phyloP scores from a whole-genome alignment of 192 early-diverging fungal species.

The Entomortierella beljakovae region DNA sequence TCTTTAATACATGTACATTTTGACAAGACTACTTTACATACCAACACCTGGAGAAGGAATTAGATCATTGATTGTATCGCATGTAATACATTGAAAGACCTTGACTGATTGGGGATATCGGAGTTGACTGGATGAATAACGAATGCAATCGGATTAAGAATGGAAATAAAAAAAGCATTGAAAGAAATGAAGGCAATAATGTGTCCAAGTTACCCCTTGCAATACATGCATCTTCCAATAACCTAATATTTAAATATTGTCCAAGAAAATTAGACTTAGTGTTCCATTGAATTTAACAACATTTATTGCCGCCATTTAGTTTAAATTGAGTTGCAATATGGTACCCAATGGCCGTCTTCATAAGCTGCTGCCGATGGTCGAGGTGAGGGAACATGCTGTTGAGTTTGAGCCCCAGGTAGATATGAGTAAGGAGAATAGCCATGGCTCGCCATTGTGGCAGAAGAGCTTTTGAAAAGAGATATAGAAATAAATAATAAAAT shows the following conservation, averaged over 20 bases:
- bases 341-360: conserved; percentile 45
- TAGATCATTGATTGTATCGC: conserved; percentile 87
- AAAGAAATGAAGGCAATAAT: background rate
- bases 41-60: conserved; percentile 49
- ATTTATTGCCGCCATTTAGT: background rate
- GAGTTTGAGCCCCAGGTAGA: conserved; percentile 33
- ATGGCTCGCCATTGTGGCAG: conserved; percentile 27
- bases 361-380: conserved; percentile 34
- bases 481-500: no score
- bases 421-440: conserved; percentile 47
- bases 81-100: conserved; percentile 92
- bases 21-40: no score
- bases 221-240: conserved; percentile 73
- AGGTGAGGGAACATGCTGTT: conserved; percentile 25
- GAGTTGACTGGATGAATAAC: conserved; percentile 69
- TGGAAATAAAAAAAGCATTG: background rate
- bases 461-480: background rate
- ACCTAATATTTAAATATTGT: conserved; percentile 38
- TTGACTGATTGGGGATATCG: conserved; percentile 76
- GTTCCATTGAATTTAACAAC: no score
- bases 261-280: background rate
- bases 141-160: conserved; percentile 3
- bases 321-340: background rate
- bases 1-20: no score
- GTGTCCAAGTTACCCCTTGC: conserved; percentile 61